Evolutionary conservation across 257 asterid species (phyloP), one percentile per base, ranked within the genome.

Genomic region (Agastache rugosa): DNA sequence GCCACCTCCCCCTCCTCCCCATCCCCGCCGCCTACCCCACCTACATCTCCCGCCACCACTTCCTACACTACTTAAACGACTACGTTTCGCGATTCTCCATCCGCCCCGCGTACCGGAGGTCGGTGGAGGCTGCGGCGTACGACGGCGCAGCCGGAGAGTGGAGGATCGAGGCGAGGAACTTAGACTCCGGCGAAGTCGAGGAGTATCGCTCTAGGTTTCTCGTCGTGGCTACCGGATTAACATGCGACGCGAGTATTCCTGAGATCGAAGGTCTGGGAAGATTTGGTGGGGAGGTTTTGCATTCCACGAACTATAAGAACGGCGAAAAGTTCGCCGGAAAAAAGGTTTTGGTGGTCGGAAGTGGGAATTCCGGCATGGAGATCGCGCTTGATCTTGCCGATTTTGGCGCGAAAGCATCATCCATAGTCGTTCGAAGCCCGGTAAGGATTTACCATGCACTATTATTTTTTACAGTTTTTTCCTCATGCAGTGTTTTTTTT

Each of bases 361-460:
- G 95, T 56, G 98, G 98, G 15, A 93, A 93, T 71, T 93, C 98
- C 19, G 97, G 98, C 1, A 89, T 86, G 95, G 98, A 93, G 23
- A 88, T 93, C 54, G 96, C 96, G 1, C 71, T 85, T 20, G 98
- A 93, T 83, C 93, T 93, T 12, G 82, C 95, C 0, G 74, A 82
- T 42, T 31, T 7, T 22, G 97, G 96, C 9, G 97, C 87, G 1
- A 79, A 71, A 11, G 83, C 97, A 41, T 91, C 97, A 41, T 91
- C 96, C 71, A 83, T 93, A 0, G 89, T 84, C 20, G 80, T 93
- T 6, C 91, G 96, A 1, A 93, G 95, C 77, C 91, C 93, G 86
- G 98, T 93, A 78, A 73, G 56, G 16, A 45, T 17, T 12, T 29
- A 29, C 34, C 34, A 39, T n/a, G n/a, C n/a, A 29, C 34, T 44